These are phyloP conservation scores for Cladosporium sp. DNA, from an alignment of 2,329 filamentous ascomycete species.

Conservation along the genomic window DNA sequence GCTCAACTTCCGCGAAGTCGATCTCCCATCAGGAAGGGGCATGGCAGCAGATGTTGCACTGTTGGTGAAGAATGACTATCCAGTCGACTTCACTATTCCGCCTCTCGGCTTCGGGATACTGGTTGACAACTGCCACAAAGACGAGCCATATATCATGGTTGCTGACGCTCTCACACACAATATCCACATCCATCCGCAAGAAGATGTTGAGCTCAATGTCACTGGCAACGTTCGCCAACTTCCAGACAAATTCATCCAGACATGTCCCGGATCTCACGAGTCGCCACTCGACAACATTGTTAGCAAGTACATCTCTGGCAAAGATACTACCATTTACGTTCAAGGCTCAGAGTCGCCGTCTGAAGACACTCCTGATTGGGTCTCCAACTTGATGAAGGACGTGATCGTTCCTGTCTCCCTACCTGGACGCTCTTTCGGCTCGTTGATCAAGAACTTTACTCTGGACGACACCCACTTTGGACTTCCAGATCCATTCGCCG, in stretches of 20 bases:
- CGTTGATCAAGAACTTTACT: conserved; percentile 82
- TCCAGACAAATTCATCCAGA: conserved; percentile 65
- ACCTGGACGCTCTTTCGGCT: conserved; percentile 74
- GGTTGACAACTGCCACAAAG: conserved; percentile 71
- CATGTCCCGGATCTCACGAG: conserved; percentile 70
- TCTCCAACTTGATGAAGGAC: conserved; percentile 72
- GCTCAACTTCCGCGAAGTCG: conserved; percentile 72
- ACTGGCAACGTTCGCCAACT: conserved; percentile 69
- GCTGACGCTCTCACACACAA: conserved; percentile 68
- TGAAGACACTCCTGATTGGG: conserved; percentile 72
- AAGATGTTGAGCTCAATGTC: conserved; percentile 65
- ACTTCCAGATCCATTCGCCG: conserved; percentile 74
- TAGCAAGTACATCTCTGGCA: conserved; percentile 74
- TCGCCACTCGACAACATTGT: conserved; percentile 84
- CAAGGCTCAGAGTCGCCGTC: conserved; percentile 68
- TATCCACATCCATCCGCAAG: conserved; percentile 63
- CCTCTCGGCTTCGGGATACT: conserved; percentile 79
- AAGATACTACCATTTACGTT: conserved; percentile 74
- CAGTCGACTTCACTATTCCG: conserved; percentile 71
- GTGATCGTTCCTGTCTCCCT: conserved; percentile 82
- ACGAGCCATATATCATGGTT: conserved; percentile 71
- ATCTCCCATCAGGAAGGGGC: conserved; percentile 53
- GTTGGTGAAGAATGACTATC: conserved; percentile 69
- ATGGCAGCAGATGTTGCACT: conserved; percentile 79
- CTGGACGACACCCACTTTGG: conserved; percentile 80